These are phyloP conservation scores for Globisporangium lucens DNA, from an alignment of 352 stramenopile species.

Conservation along the genomic window DNA sequence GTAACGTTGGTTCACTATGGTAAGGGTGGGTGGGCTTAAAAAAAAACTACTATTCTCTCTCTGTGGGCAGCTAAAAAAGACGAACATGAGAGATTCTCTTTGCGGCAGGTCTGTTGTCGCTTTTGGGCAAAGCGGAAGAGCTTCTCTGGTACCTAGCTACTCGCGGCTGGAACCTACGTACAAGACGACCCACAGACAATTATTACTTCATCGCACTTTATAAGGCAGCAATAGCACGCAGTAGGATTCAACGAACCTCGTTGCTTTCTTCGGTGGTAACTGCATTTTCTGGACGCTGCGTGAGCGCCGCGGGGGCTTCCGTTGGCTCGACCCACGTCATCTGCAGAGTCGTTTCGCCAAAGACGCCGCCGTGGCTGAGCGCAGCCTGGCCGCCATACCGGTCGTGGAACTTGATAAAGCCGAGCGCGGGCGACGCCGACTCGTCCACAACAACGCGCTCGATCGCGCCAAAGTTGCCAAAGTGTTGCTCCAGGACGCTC, in stretches of 20 bases:
- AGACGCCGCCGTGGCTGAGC: constrained; percentile 54
- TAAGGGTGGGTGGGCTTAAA: not conserved
- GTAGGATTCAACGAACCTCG: not conserved
- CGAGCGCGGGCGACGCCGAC: constrained; percentile 30
- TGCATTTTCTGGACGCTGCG: constrained; percentile 14
- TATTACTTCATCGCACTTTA: not conserved
- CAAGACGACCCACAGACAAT: not conserved
- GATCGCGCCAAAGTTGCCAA: constrained; percentile 81
- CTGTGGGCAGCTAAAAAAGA: not conserved
- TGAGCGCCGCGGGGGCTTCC: constrained; percentile 47
- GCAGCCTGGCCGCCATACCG: constrained; percentile 71
- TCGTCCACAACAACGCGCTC: constrained; percentile 78
- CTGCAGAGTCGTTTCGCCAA: constrained; percentile 53
- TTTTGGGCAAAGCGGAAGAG: not conserved
- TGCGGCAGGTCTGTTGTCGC: not conserved
- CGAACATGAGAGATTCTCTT: not conserved
- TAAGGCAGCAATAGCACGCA: not conserved
- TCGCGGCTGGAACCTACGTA: not conserved
- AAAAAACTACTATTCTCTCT: not conserved
- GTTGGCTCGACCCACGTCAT: constrained; percentile 64
- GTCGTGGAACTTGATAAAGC: constrained; percentile 85
- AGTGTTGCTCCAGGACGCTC: constrained; percentile 81
- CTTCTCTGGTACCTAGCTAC: not conserved
- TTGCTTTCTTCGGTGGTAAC: constrained; percentile 3
- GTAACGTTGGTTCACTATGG: not conserved